Evolutionary conservation across 495 filamentous ascomycete species (phyloP).

Genomic region (Pseudoneurospora amorphoporcata): DNA sequence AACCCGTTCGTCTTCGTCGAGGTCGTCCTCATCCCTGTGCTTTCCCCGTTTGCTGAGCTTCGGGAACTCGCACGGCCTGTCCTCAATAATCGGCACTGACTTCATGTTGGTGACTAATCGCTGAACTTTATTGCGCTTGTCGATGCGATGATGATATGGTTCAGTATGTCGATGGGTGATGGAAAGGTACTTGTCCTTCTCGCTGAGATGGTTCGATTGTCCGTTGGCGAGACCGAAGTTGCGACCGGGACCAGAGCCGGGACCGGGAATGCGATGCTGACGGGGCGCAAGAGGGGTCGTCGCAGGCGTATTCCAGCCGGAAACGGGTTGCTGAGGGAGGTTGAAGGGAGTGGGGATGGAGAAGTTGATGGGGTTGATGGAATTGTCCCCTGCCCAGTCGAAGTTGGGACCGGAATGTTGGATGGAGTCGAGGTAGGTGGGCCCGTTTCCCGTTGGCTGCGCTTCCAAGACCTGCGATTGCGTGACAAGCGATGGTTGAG

Average conservation of each 20-base stretch:
- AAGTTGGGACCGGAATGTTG: not conserved
- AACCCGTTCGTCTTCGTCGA: conserved; percentile 94
- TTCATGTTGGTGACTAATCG: not conserved
- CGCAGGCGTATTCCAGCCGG: not conserved
- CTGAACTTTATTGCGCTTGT: not conserved
- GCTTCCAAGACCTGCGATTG: not conserved
- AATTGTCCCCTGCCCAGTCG: not conserved
- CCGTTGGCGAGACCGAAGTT: not conserved
- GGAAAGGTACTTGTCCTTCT: not conserved
- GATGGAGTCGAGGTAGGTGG: not conserved
- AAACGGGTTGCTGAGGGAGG: not conserved
- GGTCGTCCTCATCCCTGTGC: conserved; percentile 70
- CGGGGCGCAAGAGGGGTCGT: not conserved
- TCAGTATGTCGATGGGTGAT: not conserved
- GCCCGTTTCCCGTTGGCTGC: not conserved
- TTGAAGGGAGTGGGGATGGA: not conserved
- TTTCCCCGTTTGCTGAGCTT: not conserved
- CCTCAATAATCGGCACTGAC: not conserved
- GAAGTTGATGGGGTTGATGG: not conserved
- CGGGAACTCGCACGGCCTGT: not conserved
- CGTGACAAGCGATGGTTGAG: not conserved
- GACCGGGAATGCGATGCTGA: not conserved
- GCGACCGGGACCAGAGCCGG: not conserved
- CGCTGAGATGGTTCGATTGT: not conserved
- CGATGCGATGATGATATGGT: not conserved